A percentile compares a stretch with the other conserved stretches of the same genome.
Evolutionary conservation across 306 rosid species (phyloP).

Genomic region (Castanea sativa): DNA sequence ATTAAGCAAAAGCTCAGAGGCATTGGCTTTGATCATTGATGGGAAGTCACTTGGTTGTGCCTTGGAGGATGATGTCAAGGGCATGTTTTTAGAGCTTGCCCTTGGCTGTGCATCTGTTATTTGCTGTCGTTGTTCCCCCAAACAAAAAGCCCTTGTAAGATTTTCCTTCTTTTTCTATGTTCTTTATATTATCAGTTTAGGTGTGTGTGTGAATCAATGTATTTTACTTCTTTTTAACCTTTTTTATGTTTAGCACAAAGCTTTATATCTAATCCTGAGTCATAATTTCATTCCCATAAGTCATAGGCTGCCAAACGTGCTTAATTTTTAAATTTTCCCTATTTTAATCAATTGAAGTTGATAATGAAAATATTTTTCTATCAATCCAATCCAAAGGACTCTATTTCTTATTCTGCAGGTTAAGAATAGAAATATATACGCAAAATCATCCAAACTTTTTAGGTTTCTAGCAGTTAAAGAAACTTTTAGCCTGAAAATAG

Average conservation of each 20-base stretch:
- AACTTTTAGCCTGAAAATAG: not conserved
- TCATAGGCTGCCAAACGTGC: not conserved
- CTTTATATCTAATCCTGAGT: not conserved
- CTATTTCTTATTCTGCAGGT: not conserved
- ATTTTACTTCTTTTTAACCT: not conserved
- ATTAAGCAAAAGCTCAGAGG: conserved; percentile 44
- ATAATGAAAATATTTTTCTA: not conserved
- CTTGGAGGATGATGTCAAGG: conserved; percentile 73
- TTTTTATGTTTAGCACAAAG: no score
- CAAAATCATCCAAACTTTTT: not conserved
- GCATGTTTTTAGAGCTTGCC: conserved; percentile 79
- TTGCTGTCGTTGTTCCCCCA: conserved; percentile 98
- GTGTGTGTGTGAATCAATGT: not conserved
- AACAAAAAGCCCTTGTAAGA: conserved; percentile 94
- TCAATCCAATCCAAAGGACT: not conserved
- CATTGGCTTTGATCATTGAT: conserved; percentile 92
- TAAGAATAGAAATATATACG: not conserved
- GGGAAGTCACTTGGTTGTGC: conserved; percentile 92
- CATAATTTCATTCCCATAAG: no score
- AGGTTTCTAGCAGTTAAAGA: not conserved
- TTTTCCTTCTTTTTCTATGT: not conserved
- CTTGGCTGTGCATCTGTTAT: conserved; percentile 94
- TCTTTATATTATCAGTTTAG: not conserved
- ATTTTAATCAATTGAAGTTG: not conserved
- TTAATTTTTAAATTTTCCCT: not conserved